Percentiles rank a stretch among this genome's conserved stretches.
These are phyloP conservation scores for Lactarius sp. DNA, from an alignment of 768 basidiomycete genomes.

Conservation along the genomic window DNA sequence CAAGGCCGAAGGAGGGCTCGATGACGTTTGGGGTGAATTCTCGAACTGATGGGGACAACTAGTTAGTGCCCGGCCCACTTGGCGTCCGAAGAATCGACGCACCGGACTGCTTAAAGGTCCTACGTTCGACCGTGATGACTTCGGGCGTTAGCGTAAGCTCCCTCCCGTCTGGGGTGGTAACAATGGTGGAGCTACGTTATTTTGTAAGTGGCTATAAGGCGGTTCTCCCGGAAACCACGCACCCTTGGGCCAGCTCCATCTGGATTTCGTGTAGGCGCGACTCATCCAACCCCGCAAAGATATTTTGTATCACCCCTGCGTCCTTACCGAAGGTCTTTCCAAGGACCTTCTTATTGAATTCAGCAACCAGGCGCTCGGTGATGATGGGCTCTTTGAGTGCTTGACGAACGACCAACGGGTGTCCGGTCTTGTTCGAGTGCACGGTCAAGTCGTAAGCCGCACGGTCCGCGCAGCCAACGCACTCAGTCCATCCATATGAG, in stretches of 20 bases:
- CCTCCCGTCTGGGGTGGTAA: slow-evolving; percentile 50
- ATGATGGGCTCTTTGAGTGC: slow-evolving; percentile 81
- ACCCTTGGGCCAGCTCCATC: slow-evolving; percentile 72
- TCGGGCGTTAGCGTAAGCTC: slow-evolving; percentile 69
- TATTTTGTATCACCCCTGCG: slow-evolving; percentile 57
- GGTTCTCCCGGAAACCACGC: slow-evolving; percentile 29
- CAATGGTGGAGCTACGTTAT: slow-evolving; percentile 51
- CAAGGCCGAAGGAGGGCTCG: slow-evolving; percentile 96
- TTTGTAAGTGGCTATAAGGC: slow-evolving; percentile 18
- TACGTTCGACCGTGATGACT: slow-evolving; percentile 70
- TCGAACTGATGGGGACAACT: slow-evolving; percentile 53
- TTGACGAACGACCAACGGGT: slow-evolving; percentile 80
- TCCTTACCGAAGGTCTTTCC: slow-evolving; percentile 89
- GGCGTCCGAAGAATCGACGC: slow-evolving; percentile 30
- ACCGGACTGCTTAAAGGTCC: slow-evolving; percentile 87
- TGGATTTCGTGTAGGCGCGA: slow-evolving; percentile 59
- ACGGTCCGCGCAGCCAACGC: slow-evolving; percentile 97
- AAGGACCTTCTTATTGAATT: slow-evolving; percentile 82
- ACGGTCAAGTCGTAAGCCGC: slow-evolving; percentile 95
- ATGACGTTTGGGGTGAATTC: slow-evolving; percentile 98
- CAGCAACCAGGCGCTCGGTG: slow-evolving; percentile 70
- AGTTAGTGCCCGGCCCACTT: slow-evolving; percentile 26
- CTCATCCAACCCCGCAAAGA: slow-evolving; percentile 64
- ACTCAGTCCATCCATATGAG: slow-evolving; percentile 93
- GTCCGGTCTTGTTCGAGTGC: slow-evolving; percentile 79